A percentile compares a stretch with the other conserved stretches of the same genome.
Evolutionary conservation across 192 early-diverging fungal species (phyloP).

Genomic region (Umbelopsis sp.): DNA sequence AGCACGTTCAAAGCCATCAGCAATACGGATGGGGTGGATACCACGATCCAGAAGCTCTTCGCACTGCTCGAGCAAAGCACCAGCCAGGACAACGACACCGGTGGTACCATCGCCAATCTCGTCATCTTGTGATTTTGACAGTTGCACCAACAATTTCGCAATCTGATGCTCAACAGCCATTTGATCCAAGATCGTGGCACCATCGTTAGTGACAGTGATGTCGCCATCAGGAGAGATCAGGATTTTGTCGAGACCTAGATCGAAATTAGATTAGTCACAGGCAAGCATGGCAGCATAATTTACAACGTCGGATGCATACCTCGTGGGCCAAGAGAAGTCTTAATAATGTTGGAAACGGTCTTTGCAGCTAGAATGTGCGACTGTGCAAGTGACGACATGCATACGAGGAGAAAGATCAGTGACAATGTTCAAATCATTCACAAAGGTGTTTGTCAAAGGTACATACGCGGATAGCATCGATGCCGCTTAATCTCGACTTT

Average conservation of each 20-base stretch:
- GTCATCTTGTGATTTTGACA: constrained; percentile 98
- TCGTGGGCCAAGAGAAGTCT: constrained; percentile 97
- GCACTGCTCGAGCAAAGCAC: constrained; percentile 95
- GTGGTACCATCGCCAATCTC: constrained; percentile 99
- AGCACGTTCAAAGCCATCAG: constrained; percentile 98
- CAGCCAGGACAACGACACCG: constrained; percentile 98
- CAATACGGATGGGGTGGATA: constrained; percentile 98
- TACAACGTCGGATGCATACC: constrained; percentile 52
- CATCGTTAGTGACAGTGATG: constrained; percentile 99
- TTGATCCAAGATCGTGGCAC: constrained; percentile 95
- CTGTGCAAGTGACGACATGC: constrained; percentile 46
- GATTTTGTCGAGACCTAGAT: constrained; percentile 95
- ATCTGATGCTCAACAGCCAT: constrained; percentile 99
- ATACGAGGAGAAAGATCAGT: neutral
- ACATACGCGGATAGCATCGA: constrained; percentile 94
- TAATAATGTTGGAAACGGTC: constrained; percentile 96
- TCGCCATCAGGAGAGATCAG: constrained; percentile 99
- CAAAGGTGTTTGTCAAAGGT: neutral
- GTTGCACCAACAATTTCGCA: constrained; percentile 95
- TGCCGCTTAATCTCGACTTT: constrained; percentile 86
- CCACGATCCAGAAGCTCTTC: constrained; percentile 94
- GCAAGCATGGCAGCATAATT: neutral
- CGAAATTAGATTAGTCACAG: neutral
- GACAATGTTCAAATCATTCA: neutral
- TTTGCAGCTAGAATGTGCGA: constrained; percentile 97